Evolutionary conservation across 768 basidiomycete species (phyloP), one percentile per base, ranked within the genome.

Genomic region (Boletales sp.): DNA sequence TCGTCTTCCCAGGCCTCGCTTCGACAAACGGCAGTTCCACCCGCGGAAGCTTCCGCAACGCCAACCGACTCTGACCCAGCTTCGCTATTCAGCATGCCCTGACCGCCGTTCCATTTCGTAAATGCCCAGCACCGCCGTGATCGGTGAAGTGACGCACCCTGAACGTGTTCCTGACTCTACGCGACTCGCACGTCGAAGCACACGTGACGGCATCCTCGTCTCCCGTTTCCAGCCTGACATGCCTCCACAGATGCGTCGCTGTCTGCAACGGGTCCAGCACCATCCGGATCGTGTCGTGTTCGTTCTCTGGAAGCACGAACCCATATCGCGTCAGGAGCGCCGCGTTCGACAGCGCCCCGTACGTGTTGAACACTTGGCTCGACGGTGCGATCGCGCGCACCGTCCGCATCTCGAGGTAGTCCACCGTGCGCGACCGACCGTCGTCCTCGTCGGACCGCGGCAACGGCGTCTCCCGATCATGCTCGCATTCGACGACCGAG

Each of bases 331-430:
- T 73, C 44, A 90, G 70, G 13, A 91, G 75, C 57, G 82, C 69
- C 2, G 86, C 80, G 60, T 90, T 90, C 15, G 73, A 71, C 34
- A 90, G 69, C 4, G 70, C 67, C n/a, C 84, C 83, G 60, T 91
- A 92, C 1, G 86, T 86, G 64, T 92, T 92, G 73, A 82, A 90
- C 18, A 89, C 72, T 50, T 91, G 82, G 10, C 71, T 69, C 36
- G 69, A 67, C 0, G 79, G 71, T 8, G 69, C 65, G 37, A 90
- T 74, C n/a, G 68, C 55, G 13, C 66, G 62, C 52, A 82, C 79
- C 1, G 80, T 72, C 4, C 87, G 82, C 82, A 92, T 89, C 48
- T 90, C 87, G 56, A 78, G 82, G 58, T 62, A 74, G 40, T 71
- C 60, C 51, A 75, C 74, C 40, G 41, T 46, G 47, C 30, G 30